Evolutionary conservation across 495 filamentous ascomycete species (phyloP).

Genomic region (Choiromyces venosus): DNA sequence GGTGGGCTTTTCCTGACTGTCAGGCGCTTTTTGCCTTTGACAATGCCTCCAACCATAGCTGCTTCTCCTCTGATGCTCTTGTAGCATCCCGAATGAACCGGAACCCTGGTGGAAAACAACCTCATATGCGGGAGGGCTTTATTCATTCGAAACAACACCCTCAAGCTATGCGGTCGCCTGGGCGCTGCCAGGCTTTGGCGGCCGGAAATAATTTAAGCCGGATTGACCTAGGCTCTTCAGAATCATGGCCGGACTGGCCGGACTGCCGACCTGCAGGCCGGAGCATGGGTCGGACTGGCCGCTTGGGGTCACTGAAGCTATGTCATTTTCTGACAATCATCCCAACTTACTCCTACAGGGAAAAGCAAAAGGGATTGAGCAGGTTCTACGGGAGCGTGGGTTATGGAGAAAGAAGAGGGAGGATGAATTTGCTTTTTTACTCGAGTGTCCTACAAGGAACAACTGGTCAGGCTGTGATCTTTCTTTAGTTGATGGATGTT

Average conservation of each 20-base stretch:
- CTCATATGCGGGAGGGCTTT: slow-evolving; percentile 9
- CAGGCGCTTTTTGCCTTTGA: slow-evolving; percentile 14
- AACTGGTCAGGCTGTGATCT: no score
- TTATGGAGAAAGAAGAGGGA: neutral
- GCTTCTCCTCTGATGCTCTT: slow-evolving; percentile 2
- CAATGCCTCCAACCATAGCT: slow-evolving; percentile 6
- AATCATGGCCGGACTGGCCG: no score
- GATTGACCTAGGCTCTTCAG: no score
- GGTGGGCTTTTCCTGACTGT: slow-evolving; percentile 2
- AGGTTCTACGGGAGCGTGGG: slow-evolving; percentile 11
- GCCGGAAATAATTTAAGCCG: no score
- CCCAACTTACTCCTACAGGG: neutral
- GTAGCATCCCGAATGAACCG: slow-evolving; percentile 11
- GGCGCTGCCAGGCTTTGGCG: no score
- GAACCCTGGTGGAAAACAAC: slow-evolving; percentile 10
- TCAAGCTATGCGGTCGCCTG: neutral
- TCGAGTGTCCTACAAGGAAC: no score
- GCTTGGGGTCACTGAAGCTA: no score
- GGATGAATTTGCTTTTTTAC: no score
- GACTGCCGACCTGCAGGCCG: no score
- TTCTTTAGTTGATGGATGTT: no score
- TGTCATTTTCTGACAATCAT: no score
- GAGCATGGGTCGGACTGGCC: no score
- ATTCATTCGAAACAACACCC: neutral
- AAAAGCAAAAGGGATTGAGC: slow-evolving; percentile 16